Evolutionary conservation across 805 yeast genomes (phyloP), one percentile per base, ranked within the genome.

Genomic region (Jamesozyma spencerorum): DNA sequence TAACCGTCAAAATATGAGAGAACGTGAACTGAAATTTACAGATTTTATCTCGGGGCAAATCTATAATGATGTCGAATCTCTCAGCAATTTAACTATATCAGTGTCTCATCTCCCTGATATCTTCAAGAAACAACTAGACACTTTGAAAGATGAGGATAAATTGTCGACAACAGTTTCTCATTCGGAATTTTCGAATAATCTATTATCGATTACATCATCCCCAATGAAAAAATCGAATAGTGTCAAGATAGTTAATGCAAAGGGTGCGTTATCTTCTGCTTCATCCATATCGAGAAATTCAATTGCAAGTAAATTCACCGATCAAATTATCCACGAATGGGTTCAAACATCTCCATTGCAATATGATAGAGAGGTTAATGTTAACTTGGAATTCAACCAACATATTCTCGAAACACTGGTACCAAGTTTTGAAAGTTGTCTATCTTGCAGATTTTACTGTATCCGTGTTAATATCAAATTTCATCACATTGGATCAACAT

Each of bases 391-490:
- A 19, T 47, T 35, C 17, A 38, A 34, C 20, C 52, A 53, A 34
- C 66, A 68, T 62, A 43, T 48, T 1, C 61, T 63, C 40, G 57
- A 68, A n/a, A 66, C 66, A 2, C 55, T 72, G 34, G 51, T 68
- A n/a, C 77, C 77, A 2, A 60, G 65, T 31, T 71, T 69, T 47
- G 74, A 70, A 40, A 64, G 60, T 40, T 71, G 77, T 50, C 57
- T 71, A 41, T 64, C 70, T 14, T 73, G 74, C 2, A 54, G 76
- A 40, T 48, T 68, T 2, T 71, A 72, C 47, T 64, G 70, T 41
- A 53, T 71, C 38, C 72, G 69, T 45, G 63, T 70, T 1, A 47
- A 49, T 22, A 65, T 68, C 12, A 63, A 57, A 44, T 66, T 60
- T 37, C 47, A 45, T 17, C 46, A 44, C 27, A 31, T 43, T 18